A percentile compares a stretch with the other conserved stretches of the same genome.
These are phyloP conservation scores for Sphaerulina musiva DNA, from an alignment of 2,329 filamentous ascomycete species.

Conservation along the genomic window DNA sequence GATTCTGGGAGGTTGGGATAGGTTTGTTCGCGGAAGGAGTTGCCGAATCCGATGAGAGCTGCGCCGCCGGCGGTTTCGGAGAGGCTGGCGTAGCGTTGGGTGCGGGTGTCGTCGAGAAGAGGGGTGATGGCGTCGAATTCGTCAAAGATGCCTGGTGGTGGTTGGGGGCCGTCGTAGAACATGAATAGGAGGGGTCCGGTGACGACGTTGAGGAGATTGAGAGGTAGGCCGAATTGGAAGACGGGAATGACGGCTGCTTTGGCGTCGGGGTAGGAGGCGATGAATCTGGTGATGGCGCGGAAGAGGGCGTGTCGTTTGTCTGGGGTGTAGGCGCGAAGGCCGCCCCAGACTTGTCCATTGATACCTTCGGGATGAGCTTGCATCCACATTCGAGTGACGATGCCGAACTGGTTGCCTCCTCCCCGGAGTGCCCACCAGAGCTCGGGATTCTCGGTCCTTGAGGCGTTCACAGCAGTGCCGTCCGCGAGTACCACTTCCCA, in stretches of 20 bases:
- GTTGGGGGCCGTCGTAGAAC: slow-evolving; percentile 19
- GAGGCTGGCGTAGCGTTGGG: slow-evolving; percentile 13
- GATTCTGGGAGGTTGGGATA: slow-evolving; percentile 18
- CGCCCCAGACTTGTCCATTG: slow-evolving; percentile 20
- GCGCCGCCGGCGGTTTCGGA: slow-evolving; percentile 17
- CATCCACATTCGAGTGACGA: slow-evolving; percentile 19
- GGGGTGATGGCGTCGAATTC: slow-evolving; percentile 14
- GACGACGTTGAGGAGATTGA: slow-evolving; percentile 16
- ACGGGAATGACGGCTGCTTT: slow-evolving; percentile 19
- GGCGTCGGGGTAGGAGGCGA: slow-evolving; percentile 14
- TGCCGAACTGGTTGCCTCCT: slow-evolving; percentile 43
- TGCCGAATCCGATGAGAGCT: slow-evolving; percentile 16
- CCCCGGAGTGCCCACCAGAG: slow-evolving; percentile 50
- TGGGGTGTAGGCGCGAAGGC: slow-evolving; percentile 16
- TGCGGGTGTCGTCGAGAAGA: slow-evolving; percentile 8
- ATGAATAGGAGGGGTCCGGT: slow-evolving; percentile 19
- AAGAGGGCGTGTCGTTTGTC: slow-evolving; percentile 15
- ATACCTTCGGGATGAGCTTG: slow-evolving; percentile 21
- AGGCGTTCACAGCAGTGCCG: slow-evolving; percentile 45
- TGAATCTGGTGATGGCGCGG: slow-evolving; percentile 16
- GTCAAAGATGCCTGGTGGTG: slow-evolving; percentile 16
- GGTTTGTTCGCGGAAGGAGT: slow-evolving; percentile 18
- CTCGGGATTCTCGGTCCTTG: slow-evolving; percentile 40
- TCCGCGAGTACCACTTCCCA: slow-evolving; percentile 48
- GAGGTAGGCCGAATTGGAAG: slow-evolving; percentile 17